Evolutionary conservation across 1,284 basidiomycete genomes (phyloP).

Genomic region (Laetiporus sulphureus): DNA sequence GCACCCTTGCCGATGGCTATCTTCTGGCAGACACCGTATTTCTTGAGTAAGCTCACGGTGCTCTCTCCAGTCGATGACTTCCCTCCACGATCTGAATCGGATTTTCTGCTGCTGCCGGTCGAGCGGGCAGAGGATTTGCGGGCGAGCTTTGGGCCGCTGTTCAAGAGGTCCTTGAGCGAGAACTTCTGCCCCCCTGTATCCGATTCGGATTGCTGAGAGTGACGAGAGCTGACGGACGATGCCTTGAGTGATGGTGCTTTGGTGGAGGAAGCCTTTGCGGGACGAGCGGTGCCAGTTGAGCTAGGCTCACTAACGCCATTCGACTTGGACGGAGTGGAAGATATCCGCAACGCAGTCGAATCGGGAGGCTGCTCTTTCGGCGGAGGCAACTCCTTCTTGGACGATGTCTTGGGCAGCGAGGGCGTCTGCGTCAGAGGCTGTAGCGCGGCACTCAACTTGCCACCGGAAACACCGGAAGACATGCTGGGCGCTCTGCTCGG

Average conservation of each 20-base stretch:
- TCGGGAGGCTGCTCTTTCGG: conserved; percentile 20
- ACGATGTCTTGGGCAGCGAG: background rate
- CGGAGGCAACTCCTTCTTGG: conserved; percentile 7
- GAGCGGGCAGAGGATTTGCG: conserved; percentile 69
- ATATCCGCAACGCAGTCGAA: conserved; percentile 21
- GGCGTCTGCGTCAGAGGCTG: conserved; percentile 18
- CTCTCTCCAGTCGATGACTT: conserved; percentile 59
- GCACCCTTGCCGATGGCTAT: conserved; percentile 97
- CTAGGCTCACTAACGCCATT: conserved; percentile 17
- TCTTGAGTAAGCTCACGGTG: conserved; percentile 67
- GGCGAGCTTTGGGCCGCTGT: conserved; percentile 66
- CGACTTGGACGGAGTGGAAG: conserved; percentile 24
- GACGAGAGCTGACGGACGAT: conserved; percentile 31
- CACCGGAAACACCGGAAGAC: conserved; percentile 46
- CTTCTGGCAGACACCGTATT: conserved; percentile 97
- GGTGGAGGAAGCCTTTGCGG: conserved; percentile 11
- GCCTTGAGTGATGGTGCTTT: background rate
- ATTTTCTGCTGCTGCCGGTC: conserved; percentile 54
- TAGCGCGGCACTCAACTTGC: conserved; percentile 28
- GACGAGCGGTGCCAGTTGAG: conserved; percentile 18
- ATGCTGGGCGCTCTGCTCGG: conserved; percentile 41
- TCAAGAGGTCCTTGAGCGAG: conserved; percentile 70
- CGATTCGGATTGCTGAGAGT: conserved; percentile 30
- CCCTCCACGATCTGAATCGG: conserved; percentile 61
- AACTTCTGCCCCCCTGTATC: conserved; percentile 67